Conservation (phyloP, 1,139 yeast genomes). For the Schizosaccharomyces versatilis region DNA sequence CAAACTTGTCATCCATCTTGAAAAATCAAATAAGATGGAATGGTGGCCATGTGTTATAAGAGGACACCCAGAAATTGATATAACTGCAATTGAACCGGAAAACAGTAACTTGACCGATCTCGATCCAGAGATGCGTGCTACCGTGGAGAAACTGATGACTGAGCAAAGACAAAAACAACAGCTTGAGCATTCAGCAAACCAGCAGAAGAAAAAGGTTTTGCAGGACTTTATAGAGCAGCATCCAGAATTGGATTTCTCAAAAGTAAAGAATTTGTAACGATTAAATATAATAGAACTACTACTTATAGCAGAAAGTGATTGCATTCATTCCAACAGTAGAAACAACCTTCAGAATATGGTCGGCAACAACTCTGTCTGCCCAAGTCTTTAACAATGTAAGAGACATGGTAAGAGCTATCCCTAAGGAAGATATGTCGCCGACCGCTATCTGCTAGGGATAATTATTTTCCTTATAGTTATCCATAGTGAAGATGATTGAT, state of each 20-base stretch:
- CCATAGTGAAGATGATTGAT: no score
- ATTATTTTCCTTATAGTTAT: no score
- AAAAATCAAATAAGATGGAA: conserved; percentile 21
- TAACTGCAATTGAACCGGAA: conserved; percentile 24
- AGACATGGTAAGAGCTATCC: no score
- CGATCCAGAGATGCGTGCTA: conserved; percentile 24
- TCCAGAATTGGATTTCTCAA: conserved; percentile 24
- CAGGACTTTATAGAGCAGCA: conserved; percentile 24
- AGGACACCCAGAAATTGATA: conserved; percentile 25
- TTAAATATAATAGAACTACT: no score
- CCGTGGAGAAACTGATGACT: conserved; percentile 29
- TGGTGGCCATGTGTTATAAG: conserved; percentile 30
- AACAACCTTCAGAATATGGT: no score
- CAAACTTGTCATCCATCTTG: conserved; percentile 22
- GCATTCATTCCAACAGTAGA: no score
- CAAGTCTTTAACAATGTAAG: no score
- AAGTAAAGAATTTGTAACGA: conserved; percentile 2
- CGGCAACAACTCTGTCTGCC: no score
- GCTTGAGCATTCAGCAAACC: conserved; percentile 23
- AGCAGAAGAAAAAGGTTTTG: conserved; percentile 19
- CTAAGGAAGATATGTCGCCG: no score
- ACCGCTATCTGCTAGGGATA: no score
- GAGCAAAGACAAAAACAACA: conserved; percentile 24
- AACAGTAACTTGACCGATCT: conserved; percentile 22
- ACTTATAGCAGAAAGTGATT: no score